Evolutionary conservation across 2,329 filamentous ascomycete genomes (phyloP), one percentile per base, ranked within the genome.

Genomic region (Aspergillus novoparasiticus): DNA sequence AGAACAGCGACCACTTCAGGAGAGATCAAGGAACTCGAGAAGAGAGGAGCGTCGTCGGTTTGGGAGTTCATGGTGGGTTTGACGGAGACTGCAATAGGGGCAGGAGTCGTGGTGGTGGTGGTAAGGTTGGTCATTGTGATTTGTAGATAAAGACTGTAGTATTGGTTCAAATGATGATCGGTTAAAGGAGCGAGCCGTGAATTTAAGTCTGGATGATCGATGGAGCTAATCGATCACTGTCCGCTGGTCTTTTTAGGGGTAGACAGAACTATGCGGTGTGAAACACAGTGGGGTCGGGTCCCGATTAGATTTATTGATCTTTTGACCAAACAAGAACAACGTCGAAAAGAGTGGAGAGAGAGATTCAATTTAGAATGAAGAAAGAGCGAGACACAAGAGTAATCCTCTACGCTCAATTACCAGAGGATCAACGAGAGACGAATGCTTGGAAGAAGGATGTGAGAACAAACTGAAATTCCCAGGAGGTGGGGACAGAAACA

Each of bases 11-110:
- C 81, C 70, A 97, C 91, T 59, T 86, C 83, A 23, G 91, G 87
- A 28, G 92, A 93, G 78, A 98, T 89, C 73, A 97, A 89, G 65
- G 87, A 81, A 66, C 86, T 75, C 62, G 89, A 86, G 85, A 97
- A 97, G 77, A 97, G 90, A 41, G 87, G 89, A 32, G 72, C 66
- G 69, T 86, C 80, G 56, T 82, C 76, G 60, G 72, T 41, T 59
- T 68, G 65, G 45, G 69, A 62, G 64, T 64, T 68, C 63, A 65
- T 67, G 62, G 62, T 62, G 45, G 62, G 45, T 23, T 67, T 62
- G 36, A 62, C 60, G 21, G 60, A 45, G 46, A 51, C 46, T n/a
- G 61, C 48, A 59, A 61, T 39, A 43, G 65, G 58, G 34, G 71
- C 62, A 53, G 65, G 66, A 39, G 64, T 43, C 23, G 68, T 32